phyloP scores from a whole-genome alignment of 305 asterid genomes.

The Galium porrigens region DNA sequence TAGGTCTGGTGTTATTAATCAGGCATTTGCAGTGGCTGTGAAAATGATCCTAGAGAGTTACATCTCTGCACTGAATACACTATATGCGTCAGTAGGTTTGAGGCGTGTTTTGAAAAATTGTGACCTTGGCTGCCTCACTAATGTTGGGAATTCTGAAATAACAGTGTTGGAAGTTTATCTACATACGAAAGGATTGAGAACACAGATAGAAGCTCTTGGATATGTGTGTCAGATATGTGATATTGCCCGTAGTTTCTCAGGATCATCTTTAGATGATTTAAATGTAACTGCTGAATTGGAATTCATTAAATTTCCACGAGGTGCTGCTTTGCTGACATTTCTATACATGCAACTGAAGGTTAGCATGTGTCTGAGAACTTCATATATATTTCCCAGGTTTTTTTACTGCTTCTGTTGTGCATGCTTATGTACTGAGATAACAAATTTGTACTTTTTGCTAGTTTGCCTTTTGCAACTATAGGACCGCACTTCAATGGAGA shows the following conservation, averaged over 20 bases:
- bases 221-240: constrained; percentile 61
- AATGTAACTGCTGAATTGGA: constrained; percentile 38
- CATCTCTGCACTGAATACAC: constrained; percentile 55
- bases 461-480: background rate
- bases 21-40: constrained; percentile 85
- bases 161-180: constrained; percentile 78
- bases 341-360: constrained; percentile 83
- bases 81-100: constrained; percentile 56
- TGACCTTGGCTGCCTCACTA: constrained; percentile 61
- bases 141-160: constrained; percentile 58
- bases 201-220: constrained; percentile 87
- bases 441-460: background rate
- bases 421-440: background rate
- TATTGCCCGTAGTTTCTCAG: constrained; percentile 41
- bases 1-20: constrained; percentile 55
- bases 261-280: constrained; percentile 41
- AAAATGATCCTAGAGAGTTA: constrained; percentile 66
- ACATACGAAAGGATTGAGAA: constrained; percentile 62
- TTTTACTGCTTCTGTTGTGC: background rate
- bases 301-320: constrained; percentile 53
- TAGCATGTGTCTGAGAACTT: constrained; percentile 15
- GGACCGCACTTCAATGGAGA: background rate
- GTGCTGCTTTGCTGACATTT: constrained; percentile 71
- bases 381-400: background rate
- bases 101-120: constrained; percentile 42